Evolutionary conservation across 2,329 filamentous ascomycete species (phyloP).

Genomic region (Paecilomyces formosus): DNA sequence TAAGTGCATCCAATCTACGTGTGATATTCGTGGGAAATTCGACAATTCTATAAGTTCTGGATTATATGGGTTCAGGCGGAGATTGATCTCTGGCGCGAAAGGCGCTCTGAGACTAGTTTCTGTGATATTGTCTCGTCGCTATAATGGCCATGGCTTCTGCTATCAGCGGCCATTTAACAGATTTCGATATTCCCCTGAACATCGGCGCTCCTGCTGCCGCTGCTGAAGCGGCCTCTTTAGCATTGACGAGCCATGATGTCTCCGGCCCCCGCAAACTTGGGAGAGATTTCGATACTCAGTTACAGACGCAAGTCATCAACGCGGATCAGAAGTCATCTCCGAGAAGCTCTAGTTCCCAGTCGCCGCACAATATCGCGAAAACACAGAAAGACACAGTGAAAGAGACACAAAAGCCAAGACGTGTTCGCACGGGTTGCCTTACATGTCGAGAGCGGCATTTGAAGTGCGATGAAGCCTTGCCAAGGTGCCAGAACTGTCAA

Average conservation of each 20-base stretch:
- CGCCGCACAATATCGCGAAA: constrained; percentile 8
- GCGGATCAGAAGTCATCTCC: constrained; percentile 1
- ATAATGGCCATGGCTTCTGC: constrained; percentile 12
- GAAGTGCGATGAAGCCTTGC: constrained; percentile 75
- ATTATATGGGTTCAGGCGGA: constrained; percentile 1
- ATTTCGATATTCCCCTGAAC: constrained; percentile 13
- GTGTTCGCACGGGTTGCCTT: constrained; percentile 82
- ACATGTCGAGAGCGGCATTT: constrained; percentile 85
- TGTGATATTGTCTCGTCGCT: constrained; percentile 1
- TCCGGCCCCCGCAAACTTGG: constrained; percentile 4
- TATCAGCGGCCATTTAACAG: constrained; percentile 11
- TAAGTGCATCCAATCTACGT: neutral
- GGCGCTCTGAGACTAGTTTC: constrained; percentile 6
- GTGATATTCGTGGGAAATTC: neutral
- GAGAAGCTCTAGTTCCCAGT: neutral
- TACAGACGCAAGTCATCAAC: neutral
- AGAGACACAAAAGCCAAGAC: constrained; percentile 56
- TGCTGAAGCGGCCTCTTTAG: constrained; percentile 6
- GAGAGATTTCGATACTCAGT: constrained; percentile 3
- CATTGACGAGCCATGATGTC: constrained; percentile 5
- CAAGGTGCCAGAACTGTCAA: constrained; percentile 67
- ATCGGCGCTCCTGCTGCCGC: constrained; percentile 6
- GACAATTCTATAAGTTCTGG: neutral
- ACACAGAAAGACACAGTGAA: constrained; percentile 10
- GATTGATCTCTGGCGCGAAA: neutral